These are phyloP conservation scores for Paramecium sonneborni DNA, from an alignment of 73 alveolate genomes.

Conservation along the genomic window DNA sequence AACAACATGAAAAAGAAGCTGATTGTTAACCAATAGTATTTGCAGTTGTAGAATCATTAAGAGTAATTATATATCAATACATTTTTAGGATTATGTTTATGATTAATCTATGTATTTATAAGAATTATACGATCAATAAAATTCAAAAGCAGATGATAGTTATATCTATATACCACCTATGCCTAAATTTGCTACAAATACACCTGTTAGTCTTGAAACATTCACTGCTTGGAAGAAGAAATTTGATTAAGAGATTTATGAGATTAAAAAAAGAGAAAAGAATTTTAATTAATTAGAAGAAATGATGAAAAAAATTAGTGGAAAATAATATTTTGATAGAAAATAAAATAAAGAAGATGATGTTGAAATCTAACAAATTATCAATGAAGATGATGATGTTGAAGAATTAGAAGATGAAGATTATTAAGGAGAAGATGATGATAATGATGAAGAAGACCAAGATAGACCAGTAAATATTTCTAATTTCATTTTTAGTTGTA, in stretches of 20 bases:
- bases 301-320: background rate
- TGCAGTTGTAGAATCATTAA: constrained; percentile 43
- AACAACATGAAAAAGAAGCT: constrained; percentile 5
- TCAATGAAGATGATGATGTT: constrained; percentile 3
- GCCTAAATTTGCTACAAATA: constrained; percentile 38
- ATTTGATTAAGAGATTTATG: constrained; percentile 30
- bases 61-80: background rate
- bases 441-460: background rate
- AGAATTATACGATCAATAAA: constrained; percentile 10
- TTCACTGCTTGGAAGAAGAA: constrained; percentile 13
- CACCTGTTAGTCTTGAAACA: background rate
- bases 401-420: constrained; percentile 25
- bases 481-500: background rate
- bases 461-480: background rate
- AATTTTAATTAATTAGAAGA: background rate
- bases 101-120: background rate
- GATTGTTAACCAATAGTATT: constrained; percentile 28
- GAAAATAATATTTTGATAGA: constrained; percentile 1
- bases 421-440: constrained; percentile 29
- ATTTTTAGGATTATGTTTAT: background rate
- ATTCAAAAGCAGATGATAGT: background rate
- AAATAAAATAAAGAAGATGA: constrained; percentile 19
- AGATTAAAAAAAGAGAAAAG: constrained; percentile 7
- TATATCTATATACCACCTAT: background rate
- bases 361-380: background rate